Base-by-base conservation (phyloP, 306 rosid species). In the Fragaria nilgerrensis region DNA sequence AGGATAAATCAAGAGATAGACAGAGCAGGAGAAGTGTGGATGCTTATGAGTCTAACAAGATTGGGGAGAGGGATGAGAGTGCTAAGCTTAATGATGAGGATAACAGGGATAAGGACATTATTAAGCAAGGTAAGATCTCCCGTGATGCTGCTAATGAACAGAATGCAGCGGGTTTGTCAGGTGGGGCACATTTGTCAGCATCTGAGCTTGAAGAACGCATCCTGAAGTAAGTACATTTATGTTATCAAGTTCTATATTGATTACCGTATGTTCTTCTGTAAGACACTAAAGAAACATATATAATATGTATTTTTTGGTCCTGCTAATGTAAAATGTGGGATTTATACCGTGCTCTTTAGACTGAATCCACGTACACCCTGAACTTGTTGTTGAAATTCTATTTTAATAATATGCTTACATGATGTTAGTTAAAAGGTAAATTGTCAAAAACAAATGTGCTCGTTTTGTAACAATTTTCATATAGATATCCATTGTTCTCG, bases 171-270 rank as follows among this genome's bases (percentile, higher is more conserved):
- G 73, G 86, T 17, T 63, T 79, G 36, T 69, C 77, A 45, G 73
- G 79, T 43, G 74, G 82, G 63, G 67, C 63, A 39, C 87, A 78
- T 23, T 22, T 81, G 49, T 82, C 85, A 20, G 50, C 92, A 58
- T 61, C 80, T 23, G 90, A 86, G 85, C 88, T 94, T 52, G 93
- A 84, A 83, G 88, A 79, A 62, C 98, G 97, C 80, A 88, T 94
- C 59, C 49, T 84, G 79, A 92, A 75, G 98, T 90, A 77, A 86
- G 90, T 83, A 43, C 13, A 62, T 56, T 23, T 25, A 53, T 53
- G 7, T 41, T 56, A 23, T 43, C 43, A 22, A 68, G 39, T 36
- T 77, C 5, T 9, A 58, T 19, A n/a, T 39, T 17, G 17, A 43
- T 47, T 12, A 47, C 32, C 14, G 8, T 50, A 23, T 75, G 39